A percentile compares a stretch with the other conserved stretches of the same genome.
These are phyloP conservation scores for Arthrobotrys sphaeroides DNA, from an alignment of 2,329 filamentous ascomycete genomes.

Conservation along the genomic window DNA sequence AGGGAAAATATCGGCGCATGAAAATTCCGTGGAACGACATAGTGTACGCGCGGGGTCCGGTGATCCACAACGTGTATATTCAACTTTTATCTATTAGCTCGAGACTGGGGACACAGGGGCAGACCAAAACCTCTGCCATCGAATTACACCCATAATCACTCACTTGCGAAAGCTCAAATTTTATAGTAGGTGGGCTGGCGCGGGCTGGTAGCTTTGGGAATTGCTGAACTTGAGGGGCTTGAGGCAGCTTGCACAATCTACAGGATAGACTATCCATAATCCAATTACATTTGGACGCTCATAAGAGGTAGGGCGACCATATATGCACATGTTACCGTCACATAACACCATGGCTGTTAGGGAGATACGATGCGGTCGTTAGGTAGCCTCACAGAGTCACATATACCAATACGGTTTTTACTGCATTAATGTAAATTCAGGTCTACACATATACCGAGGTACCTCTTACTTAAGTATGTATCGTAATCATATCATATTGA, in stretches of 20 bases:
- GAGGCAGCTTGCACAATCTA: not conserved
- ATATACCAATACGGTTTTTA: not conserved
- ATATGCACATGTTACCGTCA: not conserved
- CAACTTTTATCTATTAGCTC: not conserved
- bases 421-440: too few species aligned
- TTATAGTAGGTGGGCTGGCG: not conserved
- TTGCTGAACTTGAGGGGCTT: not conserved
- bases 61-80: not conserved
- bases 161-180: not conserved
- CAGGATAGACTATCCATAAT: not conserved
- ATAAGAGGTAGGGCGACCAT: not conserved
- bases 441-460: not conserved
- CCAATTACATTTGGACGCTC: not conserved
- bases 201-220: not conserved
- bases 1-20: not conserved
- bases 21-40: not conserved
- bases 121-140: not conserved
- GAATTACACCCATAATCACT: not conserved
- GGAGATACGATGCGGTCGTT: not conserved
- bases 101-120: not conserved
- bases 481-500: conserved; percentile 1
- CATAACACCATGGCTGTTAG: not conserved
- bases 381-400: not conserved
- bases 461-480: not conserved
- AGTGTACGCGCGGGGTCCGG: too few species aligned